These are phyloP conservation scores for Cadophora sp. DNA, from an alignment of 2,329 filamentous ascomycete species.

Conservation along the genomic window DNA sequence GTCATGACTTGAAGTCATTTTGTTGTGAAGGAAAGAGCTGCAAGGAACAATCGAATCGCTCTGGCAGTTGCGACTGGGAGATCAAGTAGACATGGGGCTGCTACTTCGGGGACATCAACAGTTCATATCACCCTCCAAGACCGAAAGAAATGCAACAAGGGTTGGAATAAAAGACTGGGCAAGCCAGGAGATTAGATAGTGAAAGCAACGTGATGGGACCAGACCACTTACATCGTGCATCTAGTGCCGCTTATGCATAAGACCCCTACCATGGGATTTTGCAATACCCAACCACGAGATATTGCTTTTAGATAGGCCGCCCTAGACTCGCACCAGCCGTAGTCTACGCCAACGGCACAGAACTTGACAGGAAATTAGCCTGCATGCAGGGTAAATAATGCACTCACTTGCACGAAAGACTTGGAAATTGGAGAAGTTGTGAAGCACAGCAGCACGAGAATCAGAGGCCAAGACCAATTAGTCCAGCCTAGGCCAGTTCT, in stretches of 20 bases:
- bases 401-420: slow-evolving; percentile 2
- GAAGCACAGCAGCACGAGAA: background rate
- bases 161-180: background rate
- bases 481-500: background rate
- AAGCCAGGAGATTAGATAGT: slow-evolving; percentile 13
- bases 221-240: slow-evolving; percentile 13
- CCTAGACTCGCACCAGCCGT: background rate
- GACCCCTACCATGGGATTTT: slow-evolving; percentile 12
- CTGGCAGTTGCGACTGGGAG: background rate
- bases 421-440: background rate
- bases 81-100: background rate
- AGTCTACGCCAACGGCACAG: background rate
- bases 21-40: background rate
- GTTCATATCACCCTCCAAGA: background rate
- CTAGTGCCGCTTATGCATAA: slow-evolving; percentile 9
- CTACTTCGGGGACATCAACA: background rate
- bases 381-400: slow-evolving; percentile 1
- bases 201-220: slow-evolving; percentile 15
- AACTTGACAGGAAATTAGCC: slow-evolving; percentile 1
- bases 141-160: slow-evolving; percentile 5
- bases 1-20: slow-evolving; percentile 5
- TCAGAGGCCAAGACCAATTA: background rate
- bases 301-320: slow-evolving; percentile 5
- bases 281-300: slow-evolving; percentile 8
- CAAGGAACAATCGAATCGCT: background rate